These are phyloP conservation scores for Clarireedia paspali DNA, from an alignment of 2,329 filamentous ascomycete species.

Conservation along the genomic window DNA sequence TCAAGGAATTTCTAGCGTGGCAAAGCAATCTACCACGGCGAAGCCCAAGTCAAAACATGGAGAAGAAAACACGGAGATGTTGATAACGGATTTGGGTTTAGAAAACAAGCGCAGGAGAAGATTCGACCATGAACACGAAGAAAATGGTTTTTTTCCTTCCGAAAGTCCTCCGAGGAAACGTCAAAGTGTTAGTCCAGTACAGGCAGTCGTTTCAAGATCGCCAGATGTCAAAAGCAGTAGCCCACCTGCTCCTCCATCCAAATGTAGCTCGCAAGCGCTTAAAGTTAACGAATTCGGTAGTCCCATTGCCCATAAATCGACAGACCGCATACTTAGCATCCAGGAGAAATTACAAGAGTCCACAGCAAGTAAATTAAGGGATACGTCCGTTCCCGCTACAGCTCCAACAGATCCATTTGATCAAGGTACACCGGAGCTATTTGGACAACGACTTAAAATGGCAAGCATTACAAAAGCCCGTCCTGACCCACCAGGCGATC, in stretches of 20 bases:
- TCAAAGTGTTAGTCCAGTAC: slow-evolving; percentile 10
- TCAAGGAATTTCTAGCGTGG: slow-evolving; percentile 15
- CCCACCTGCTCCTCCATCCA: neutral
- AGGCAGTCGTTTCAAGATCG: neutral
- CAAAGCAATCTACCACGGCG: neutral
- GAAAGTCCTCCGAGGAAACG: slow-evolving; percentile 12
- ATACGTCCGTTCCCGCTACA: neutral
- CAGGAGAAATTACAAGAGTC: slow-evolving; percentile 5
- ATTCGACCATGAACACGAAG: neutral
- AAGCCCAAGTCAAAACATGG: neutral
- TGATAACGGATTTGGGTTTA: neutral
- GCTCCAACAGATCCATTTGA: neutral
- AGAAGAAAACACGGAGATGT: neutral
- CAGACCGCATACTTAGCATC: slow-evolving; percentile 15
- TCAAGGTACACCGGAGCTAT: neutral
- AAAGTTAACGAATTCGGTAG: slow-evolving; percentile 25
- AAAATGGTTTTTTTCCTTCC: neutral
- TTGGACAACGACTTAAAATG: slow-evolving; percentile 5
- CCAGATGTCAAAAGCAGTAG: neutral
- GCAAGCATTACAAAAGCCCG: slow-evolving; percentile 19
- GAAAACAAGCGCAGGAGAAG: neutral
- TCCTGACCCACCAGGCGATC: slow-evolving; percentile 19
- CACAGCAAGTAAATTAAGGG: neutral
- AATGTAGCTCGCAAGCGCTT: slow-evolving; percentile 18
- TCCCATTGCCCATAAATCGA: slow-evolving; percentile 14